These are phyloP conservation scores for Apiospora sp. DNA, from an alignment of 2,329 filamentous ascomycete species.

Conservation along the genomic window DNA sequence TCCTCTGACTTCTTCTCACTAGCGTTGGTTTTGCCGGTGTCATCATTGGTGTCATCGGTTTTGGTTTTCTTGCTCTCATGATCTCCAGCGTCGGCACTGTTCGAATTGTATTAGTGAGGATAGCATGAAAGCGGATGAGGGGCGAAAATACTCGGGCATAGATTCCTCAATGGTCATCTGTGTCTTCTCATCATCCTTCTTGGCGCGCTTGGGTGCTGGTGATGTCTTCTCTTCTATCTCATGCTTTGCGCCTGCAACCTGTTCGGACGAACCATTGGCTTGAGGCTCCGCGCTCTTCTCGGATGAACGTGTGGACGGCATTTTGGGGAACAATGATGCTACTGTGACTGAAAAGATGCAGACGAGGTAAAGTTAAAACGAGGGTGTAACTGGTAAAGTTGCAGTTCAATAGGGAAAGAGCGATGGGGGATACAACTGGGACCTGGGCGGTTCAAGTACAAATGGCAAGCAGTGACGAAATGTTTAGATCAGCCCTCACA, in stretches of 20 bases:
- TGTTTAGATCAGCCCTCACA: constrained; percentile 8
- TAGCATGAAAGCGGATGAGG: too few relatives aligned
- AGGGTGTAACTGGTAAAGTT: not conserved
- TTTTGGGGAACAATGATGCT: not conserved
- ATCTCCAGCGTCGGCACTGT: not conserved
- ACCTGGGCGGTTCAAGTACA: not conserved
- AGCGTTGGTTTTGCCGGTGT: constrained; percentile 50
- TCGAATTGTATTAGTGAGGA: constrained; percentile 21
- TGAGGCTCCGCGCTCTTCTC: constrained; percentile 65
- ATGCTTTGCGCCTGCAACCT: constrained; percentile 45
- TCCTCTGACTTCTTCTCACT: not conserved
- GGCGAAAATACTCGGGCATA: constrained; percentile 42
- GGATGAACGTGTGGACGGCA: constrained; percentile 1
- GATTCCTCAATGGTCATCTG: constrained; percentile 63
- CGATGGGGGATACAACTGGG: not conserved
- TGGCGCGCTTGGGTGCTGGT: constrained; percentile 50
- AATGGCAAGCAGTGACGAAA: constrained; percentile 8
- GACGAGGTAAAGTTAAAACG: not conserved
- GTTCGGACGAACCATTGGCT: constrained; percentile 20
- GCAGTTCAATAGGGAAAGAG: not conserved
- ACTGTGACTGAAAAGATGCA: not conserved
- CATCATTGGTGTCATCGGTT: constrained; percentile 38
- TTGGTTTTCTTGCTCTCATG: constrained; percentile 19
- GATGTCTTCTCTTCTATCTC: constrained; percentile 42
- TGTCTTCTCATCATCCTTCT: constrained; percentile 44